A percentile compares a stretch with the other conserved stretches of the same genome.
These are phyloP conservation scores for Curvularia lunata DNA, from an alignment of 2,329 filamentous ascomycete species.

Conservation along the genomic window DNA sequence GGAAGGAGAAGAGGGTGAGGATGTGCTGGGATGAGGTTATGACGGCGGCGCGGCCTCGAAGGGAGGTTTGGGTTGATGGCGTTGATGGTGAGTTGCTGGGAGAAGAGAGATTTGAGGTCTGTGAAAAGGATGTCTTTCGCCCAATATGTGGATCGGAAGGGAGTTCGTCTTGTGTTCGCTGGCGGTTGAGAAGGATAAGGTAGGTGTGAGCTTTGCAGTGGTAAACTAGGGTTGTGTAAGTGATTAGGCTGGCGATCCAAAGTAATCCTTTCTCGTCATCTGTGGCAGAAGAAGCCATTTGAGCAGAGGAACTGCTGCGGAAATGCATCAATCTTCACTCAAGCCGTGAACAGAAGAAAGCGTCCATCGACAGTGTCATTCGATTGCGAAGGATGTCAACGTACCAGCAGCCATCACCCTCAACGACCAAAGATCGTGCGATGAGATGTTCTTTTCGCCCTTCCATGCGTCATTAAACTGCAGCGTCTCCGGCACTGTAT, in stretches of 20 bases:
- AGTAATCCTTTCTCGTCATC: not conserved
- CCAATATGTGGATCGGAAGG: not conserved
- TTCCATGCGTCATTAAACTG: conserved; percentile 57
- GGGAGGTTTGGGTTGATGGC: conserved; percentile 23
- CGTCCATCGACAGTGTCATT: too few relatives aligned
- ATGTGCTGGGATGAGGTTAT: conserved; percentile 52
- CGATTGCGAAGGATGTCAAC: conserved; percentile 16
- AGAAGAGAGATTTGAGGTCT: conserved; percentile 19
- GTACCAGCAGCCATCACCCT: conserved; percentile 55
- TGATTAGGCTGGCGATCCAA: not conserved
- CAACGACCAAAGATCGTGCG: conserved; percentile 54
- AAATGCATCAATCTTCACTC: not conserved
- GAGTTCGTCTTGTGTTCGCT: conserved; percentile 38
- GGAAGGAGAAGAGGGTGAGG: conserved; percentile 56
- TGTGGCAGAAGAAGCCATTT: not conserved
- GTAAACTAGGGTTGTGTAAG: conserved; percentile 46
- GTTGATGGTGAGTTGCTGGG: conserved; percentile 23
- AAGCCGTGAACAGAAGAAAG: not conserved
- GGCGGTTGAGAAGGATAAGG: conserved; percentile 57
- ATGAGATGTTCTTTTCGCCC: conserved; percentile 45
- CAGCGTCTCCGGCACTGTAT: conserved; percentile 56
- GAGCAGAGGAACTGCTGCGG: not conserved
- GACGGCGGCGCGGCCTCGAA: conserved; percentile 51
- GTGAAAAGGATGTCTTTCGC: conserved; percentile 17
- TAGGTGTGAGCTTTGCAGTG: conserved; percentile 58